Evolutionary conservation across 805 yeast species (phyloP).

Genomic region (Spathaspora gorwiae): DNA sequence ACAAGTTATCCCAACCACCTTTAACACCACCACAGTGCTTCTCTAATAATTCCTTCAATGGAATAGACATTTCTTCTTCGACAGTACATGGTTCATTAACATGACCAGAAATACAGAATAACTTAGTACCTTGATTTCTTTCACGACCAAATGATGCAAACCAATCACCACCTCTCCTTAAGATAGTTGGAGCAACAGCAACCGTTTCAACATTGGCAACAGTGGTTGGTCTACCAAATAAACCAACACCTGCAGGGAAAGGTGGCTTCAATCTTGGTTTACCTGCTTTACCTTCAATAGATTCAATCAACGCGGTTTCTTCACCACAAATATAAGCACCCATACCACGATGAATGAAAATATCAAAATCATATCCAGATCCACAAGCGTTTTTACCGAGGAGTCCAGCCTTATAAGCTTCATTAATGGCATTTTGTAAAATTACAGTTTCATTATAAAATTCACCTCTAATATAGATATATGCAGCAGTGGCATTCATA

Average conservation of each 20-base stretch:
- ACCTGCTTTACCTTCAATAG: slow-evolving; percentile 89
- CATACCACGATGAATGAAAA: slow-evolving; percentile 86
- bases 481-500: slow-evolving; percentile 91
- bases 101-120: slow-evolving; percentile 84
- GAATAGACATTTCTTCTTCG: slow-evolving; percentile 91
- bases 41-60: slow-evolving; percentile 76
- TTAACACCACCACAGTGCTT: slow-evolving; percentile 87
- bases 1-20: slow-evolving; percentile 90
- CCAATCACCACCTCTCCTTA: slow-evolving; percentile 88
- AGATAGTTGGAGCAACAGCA: slow-evolving; percentile 83
- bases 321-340: slow-evolving; percentile 93
- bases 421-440: slow-evolving; percentile 79
- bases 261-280: slow-evolving; percentile 93
- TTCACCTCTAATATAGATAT: slow-evolving; percentile 87
- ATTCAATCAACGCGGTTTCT: slow-evolving; percentile 85
- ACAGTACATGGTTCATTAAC: slow-evolving; percentile 91
- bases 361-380: slow-evolving; percentile 78
- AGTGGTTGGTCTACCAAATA: slow-evolving; percentile 86
- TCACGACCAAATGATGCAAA: slow-evolving; percentile 80
- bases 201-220: slow-evolving; percentile 91
- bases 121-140: slow-evolving; percentile 77
- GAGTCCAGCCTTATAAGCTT: slow-evolving; percentile 76
- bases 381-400: slow-evolving; percentile 86
- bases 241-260: slow-evolving; percentile 91
- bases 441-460: slow-evolving; percentile 75